These are phyloP conservation scores for Dryadomyces sulphureus DNA, from an alignment of 2,329 filamentous ascomycete species.

Conservation along the genomic window DNA sequence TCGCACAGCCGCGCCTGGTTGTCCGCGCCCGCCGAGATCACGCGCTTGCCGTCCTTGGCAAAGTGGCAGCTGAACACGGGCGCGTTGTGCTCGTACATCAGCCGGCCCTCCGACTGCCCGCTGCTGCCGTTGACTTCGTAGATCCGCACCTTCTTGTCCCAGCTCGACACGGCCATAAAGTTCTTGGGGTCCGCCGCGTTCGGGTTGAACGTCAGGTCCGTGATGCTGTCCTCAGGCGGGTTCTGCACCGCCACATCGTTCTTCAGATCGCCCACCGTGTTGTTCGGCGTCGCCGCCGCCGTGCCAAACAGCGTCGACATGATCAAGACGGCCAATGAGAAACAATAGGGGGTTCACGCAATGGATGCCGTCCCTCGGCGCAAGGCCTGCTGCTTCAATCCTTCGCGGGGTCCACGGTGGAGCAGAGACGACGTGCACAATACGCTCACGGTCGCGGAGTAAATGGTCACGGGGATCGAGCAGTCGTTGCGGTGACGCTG, in stretches of 20 bases:
- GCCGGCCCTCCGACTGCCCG: slow-evolving; percentile 72
- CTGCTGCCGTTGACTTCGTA: slow-evolving; percentile 67
- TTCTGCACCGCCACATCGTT: slow-evolving; percentile 69
- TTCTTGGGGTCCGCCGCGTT: slow-evolving; percentile 41
- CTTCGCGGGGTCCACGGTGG: no score
- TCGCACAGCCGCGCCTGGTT: slow-evolving; percentile 85
- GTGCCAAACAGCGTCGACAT: slow-evolving; percentile 54
- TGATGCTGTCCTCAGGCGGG: slow-evolving; percentile 79
- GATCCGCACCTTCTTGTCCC: slow-evolving; percentile 96
- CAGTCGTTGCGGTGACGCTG: no score
- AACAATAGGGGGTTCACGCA: no score
- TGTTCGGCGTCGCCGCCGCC: slow-evolving; percentile 37
- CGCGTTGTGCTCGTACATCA: slow-evolving; percentile 70
- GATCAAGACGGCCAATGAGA: slow-evolving; percentile 10
- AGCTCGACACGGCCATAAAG: slow-evolving; percentile 78
- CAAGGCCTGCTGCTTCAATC: no score
- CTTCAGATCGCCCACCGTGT: slow-evolving; percentile 78
- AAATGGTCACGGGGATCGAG: no score
- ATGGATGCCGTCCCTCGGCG: no score
- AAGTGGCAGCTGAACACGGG: slow-evolving; percentile 78
- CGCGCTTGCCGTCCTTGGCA: slow-evolving; percentile 87
- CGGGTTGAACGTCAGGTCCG: slow-evolving; percentile 61
- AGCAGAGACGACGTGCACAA: no score
- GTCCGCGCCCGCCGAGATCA: slow-evolving; percentile 79
- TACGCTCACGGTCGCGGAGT: no score